A percentile compares a stretch with the other conserved stretches of the same genome.
phyloP scores from a whole-genome alignment of 768 basidiomycete species.

The Hygrophorus pudorinus region DNA sequence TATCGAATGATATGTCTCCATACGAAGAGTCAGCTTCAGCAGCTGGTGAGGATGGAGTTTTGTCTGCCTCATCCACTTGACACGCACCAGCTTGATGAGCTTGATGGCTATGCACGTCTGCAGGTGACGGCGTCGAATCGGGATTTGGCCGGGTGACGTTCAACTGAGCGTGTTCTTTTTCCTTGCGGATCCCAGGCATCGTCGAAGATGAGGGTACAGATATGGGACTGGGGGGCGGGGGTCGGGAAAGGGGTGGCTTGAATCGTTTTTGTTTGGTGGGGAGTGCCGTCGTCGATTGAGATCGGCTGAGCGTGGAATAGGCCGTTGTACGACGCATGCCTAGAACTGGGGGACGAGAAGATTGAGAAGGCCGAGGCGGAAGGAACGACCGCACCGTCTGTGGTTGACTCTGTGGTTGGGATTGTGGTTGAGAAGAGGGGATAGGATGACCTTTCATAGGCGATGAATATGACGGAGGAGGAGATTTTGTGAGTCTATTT shows the following conservation, averaged over 20 bases:
- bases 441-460: conserved; percentile 2
- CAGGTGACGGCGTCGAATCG: too few species aligned
- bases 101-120: too few species aligned
- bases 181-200: background rate
- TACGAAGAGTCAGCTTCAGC: conserved; percentile 21
- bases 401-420: background rate
- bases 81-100: too few species aligned
- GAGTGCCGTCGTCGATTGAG: conserved; percentile 9
- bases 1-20: conserved; percentile 24
- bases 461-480: conserved; percentile 1
- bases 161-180: background rate
- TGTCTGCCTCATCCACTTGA: background rate
- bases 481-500: conserved; percentile 1
- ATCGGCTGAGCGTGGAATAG: conserved; percentile 5
- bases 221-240: conserved; percentile 7
- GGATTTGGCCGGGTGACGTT: too few species aligned
- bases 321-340: conserved; percentile 31
- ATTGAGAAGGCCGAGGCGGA: conserved; percentile 10
- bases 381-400: conserved; percentile 1
- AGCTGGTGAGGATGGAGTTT: conserved; percentile 12
- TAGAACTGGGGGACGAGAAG: conserved; percentile 22
- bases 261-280: conserved; percentile 26
- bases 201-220: background rate
- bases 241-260: conserved; percentile 22
- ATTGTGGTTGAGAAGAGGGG: background rate